Evolutionary conservation across 768 basidiomycete genomes (phyloP).

Genomic region (Hypholoma fasciculare): DNA sequence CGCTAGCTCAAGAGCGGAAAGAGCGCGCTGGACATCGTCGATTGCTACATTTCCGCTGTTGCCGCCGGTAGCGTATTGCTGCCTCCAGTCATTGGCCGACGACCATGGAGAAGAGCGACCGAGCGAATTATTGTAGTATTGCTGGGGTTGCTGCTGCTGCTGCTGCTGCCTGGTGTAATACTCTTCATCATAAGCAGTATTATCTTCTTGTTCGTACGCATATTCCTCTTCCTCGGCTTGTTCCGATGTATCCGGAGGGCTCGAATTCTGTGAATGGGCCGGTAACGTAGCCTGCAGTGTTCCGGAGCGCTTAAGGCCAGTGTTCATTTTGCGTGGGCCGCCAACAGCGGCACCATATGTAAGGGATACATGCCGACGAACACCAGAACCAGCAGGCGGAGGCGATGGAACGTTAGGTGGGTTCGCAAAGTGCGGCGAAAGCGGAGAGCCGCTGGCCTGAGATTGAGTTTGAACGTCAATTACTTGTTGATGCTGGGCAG

Average conservation of each 20-base stretch:
- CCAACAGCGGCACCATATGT: constrained; percentile 67
- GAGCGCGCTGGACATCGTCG: constrained; percentile 77
- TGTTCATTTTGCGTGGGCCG: constrained; percentile 47
- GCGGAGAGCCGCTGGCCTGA: constrained; percentile 48
- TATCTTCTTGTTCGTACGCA: constrained; percentile 47
- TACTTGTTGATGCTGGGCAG: constrained; percentile 44
- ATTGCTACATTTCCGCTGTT: constrained; percentile 40
- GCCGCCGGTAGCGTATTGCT: constrained; percentile 34
- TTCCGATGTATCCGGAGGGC: constrained; percentile 41
- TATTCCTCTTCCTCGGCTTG: constrained; percentile 49
- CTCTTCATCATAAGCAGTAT: constrained; percentile 57
- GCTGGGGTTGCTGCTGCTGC: constrained; percentile 35
- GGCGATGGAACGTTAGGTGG: constrained; percentile 61
- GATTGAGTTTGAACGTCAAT: constrained; percentile 44
- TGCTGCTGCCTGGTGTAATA: constrained; percentile 47
- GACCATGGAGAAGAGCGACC: constrained; percentile 71
- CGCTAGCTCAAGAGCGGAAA: constrained; percentile 67
- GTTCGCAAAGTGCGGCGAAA: constrained; percentile 60
- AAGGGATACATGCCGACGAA: constrained; percentile 79
- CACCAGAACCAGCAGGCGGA: constrained; percentile 67
- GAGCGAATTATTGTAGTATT: constrained; percentile 55
- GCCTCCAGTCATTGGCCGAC: constrained; percentile 57
- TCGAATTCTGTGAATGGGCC: constrained; percentile 34
- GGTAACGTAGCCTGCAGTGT: constrained; percentile 64
- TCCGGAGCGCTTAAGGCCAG: constrained; percentile 71